Evolutionary conservation across 1,139 yeast genomes (phyloP).

Genomic region (Suhomyces choctaworum): DNA sequence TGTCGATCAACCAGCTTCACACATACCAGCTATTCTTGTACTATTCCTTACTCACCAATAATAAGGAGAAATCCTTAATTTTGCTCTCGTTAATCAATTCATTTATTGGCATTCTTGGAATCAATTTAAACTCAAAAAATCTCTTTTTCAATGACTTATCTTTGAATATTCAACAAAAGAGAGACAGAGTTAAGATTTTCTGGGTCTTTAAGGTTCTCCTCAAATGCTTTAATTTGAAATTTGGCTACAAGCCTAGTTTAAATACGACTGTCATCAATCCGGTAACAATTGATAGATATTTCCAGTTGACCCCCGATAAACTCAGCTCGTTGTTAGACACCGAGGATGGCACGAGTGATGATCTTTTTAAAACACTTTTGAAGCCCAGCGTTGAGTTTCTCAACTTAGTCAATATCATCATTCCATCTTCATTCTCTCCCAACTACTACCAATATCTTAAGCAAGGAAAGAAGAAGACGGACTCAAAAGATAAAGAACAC

Average conservation of each 20-base stretch:
- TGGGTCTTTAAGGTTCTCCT: constrained; percentile 60
- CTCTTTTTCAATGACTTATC: constrained; percentile 49
- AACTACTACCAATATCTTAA: constrained; percentile 49
- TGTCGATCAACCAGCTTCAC: constrained; percentile 42
- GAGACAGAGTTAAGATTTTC: constrained; percentile 57
- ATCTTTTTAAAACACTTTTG: constrained; percentile 38
- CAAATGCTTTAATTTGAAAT: constrained; percentile 51
- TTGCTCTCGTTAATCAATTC: constrained; percentile 46
- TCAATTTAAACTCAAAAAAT: constrained; percentile 47
- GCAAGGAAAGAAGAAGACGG: constrained; percentile 25
- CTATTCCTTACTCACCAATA: constrained; percentile 47
- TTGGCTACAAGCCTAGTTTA: constrained; percentile 50
- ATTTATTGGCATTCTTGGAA: constrained; percentile 49
- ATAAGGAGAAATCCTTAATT: constrained; percentile 48
- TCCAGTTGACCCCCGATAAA: constrained; percentile 50
- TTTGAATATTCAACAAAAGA: constrained; percentile 35
- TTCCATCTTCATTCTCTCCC: constrained; percentile 52
- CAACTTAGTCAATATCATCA: constrained; percentile 46
- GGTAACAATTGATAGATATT: constrained; percentile 50
- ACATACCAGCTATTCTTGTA: constrained; percentile 45
- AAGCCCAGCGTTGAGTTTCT: constrained; percentile 49
- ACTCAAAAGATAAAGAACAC: constrained; percentile 20
- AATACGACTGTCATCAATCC: constrained; percentile 53
- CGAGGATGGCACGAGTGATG: constrained; percentile 27
- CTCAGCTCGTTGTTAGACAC: constrained; percentile 35